Percentiles rank a stretch among this genome's conserved stretches.
These are phyloP conservation scores for Phellinidium pouzarii DNA, from an alignment of 1,284 basidiomycete genomes.

Conservation along the genomic window DNA sequence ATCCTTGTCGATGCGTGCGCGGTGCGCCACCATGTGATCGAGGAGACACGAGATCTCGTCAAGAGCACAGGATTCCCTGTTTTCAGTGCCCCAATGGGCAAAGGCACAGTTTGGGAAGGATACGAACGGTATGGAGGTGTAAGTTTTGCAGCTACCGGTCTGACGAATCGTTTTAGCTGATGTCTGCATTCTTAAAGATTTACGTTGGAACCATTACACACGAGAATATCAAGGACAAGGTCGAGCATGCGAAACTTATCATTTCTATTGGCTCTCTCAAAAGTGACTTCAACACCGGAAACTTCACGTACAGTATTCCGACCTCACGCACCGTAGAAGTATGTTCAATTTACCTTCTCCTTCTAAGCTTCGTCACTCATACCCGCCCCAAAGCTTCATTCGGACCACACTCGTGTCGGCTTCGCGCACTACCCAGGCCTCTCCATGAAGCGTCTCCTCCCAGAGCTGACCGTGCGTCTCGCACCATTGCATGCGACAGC, in stretches of 20 bases:
- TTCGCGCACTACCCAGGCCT: slow-evolving; percentile 56
- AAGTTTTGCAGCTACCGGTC: slow-evolving; percentile 28
- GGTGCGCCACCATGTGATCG: slow-evolving; percentile 68
- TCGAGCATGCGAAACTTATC: slow-evolving; percentile 81
- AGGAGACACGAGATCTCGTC: slow-evolving; percentile 66
- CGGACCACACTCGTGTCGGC: slow-evolving; percentile 66
- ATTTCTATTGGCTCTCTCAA: slow-evolving; percentile 77
- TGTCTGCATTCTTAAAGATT: slow-evolving; percentile 41
- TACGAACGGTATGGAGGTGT: slow-evolving; percentile 87
- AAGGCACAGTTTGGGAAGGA: slow-evolving; percentile 73
- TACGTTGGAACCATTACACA: slow-evolving; percentile 79
- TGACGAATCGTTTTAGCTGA: slow-evolving; percentile 2
- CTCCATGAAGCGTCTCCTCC: slow-evolving; percentile 68
- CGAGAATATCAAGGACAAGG: slow-evolving; percentile 63
- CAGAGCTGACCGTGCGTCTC: slow-evolving; percentile 56
- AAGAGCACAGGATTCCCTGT: slow-evolving; percentile 71
- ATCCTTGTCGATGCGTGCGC: slow-evolving; percentile 89
- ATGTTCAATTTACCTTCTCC: slow-evolving; percentile 17
- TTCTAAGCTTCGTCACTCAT: slow-evolving; percentile 18
- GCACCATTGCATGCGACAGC: slow-evolving; percentile 35
- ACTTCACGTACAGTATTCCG: slow-evolving; percentile 72
- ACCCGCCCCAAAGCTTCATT: slow-evolving; percentile 60
- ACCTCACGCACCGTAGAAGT: slow-evolving; percentile 58
- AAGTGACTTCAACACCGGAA: slow-evolving; percentile 89
- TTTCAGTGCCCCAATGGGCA: slow-evolving; percentile 85